A percentile compares a stretch with the other conserved stretches of the same genome.
Evolutionary conservation across 495 filamentous ascomycete genomes (phyloP).

Genomic region (Penicillium bovifimosum): DNA sequence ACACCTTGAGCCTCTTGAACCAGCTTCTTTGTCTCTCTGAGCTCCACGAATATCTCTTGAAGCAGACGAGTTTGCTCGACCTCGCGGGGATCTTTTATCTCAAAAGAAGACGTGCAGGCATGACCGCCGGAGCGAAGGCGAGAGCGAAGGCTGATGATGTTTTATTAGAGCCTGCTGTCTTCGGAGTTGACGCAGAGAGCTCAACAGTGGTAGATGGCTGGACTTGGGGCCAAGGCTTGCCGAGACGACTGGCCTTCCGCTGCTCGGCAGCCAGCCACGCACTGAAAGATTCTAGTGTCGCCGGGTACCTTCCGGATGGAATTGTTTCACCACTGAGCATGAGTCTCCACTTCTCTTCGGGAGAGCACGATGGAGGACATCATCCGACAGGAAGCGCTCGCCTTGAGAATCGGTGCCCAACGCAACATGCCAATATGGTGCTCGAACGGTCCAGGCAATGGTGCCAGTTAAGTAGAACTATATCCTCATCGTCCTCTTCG

Average conservation of each 20-base stretch:
- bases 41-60: background rate
- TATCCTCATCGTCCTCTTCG: too few relatives aligned
- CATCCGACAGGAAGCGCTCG: background rate
- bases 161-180: too few relatives aligned
- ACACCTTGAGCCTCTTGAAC: too few relatives aligned
- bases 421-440: conserved; percentile 4
- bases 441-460: background rate
- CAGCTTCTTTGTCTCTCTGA: background rate
- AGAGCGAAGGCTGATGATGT: background rate
- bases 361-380: background rate
- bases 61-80: background rate
- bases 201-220: too few relatives aligned
- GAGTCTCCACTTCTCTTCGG: background rate
- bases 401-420: conserved; percentile 2
- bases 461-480: background rate
- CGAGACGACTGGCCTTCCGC: background rate
- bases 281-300: background rate
- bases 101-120: background rate
- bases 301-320: background rate
- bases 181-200: too few relatives aligned
- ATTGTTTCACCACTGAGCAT: background rate
- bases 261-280: background rate
- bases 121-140: background rate
- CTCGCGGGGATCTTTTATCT: too few relatives aligned
- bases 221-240: background rate